phyloP scores from a whole-genome alignment of 1,284 basidiomycete species.

The Neolentinus lepideus region DNA sequence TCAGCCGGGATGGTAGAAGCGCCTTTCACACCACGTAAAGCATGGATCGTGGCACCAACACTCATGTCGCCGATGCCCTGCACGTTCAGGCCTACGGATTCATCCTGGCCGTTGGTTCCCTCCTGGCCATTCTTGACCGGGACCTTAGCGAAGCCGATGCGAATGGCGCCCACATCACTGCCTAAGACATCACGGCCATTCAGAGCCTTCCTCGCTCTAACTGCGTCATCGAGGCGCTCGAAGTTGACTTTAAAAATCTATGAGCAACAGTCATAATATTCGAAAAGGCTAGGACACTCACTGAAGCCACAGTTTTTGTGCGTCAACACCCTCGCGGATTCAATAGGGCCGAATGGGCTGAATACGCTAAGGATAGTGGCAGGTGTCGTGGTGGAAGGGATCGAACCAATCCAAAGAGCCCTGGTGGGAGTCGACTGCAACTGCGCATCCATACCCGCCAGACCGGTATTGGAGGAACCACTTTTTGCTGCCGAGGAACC shows the following conservation, averaged over 20 bases:
- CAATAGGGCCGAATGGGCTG: conserved; percentile 94
- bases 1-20: conserved; percentile 84
- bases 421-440: conserved; percentile 83
- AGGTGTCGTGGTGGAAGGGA: conserved; percentile 89
- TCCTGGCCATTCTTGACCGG: conserved; percentile 82
- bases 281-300: too few species aligned
- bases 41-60: conserved; percentile 79
- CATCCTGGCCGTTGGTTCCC: conserved; percentile 50
- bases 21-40: conserved; percentile 79
- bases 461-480: conserved; percentile 34
- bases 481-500: conserved; percentile 44
- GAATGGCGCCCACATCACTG: conserved; percentile 90
- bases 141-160: conserved; percentile 95
- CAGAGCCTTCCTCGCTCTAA: conserved; percentile 88
- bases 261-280: too few species aligned
- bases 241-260: conserved; percentile 70
- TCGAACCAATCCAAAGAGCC: conserved; percentile 94
- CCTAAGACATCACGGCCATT: conserved; percentile 95
- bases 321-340: conserved; percentile 90
- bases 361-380: conserved; percentile 90
- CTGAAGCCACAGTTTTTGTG: conserved; percentile 97
- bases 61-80: conserved; percentile 77
- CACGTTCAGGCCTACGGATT: conserved; percentile 55
- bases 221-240: conserved; percentile 93
- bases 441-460: conserved; percentile 71